These are phyloP conservation scores for Protomyces inundatus DNA, from an alignment of 1,139 yeast species.

Conservation along the genomic window DNA sequence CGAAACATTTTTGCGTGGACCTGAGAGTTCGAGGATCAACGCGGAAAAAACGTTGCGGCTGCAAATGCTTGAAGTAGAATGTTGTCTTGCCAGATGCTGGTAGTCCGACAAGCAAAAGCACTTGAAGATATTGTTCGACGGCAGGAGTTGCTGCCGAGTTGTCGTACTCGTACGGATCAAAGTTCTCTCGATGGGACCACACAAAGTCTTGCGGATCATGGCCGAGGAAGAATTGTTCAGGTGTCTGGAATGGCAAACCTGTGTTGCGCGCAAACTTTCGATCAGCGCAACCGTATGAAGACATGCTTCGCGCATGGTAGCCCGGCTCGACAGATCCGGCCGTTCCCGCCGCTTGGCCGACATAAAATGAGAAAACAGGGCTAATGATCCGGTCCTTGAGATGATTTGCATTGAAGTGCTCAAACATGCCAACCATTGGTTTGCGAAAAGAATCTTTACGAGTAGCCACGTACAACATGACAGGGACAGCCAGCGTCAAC, in stretches of 20 bases:
- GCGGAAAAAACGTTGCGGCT: conserved; percentile 19
- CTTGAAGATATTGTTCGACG: conserved; percentile 6
- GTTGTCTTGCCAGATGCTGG: conserved; percentile 27
- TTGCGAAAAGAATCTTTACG: conserved; percentile 52
- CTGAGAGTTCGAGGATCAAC: conserved; percentile 27
- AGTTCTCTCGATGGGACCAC: neutral
- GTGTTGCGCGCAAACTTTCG: conserved; percentile 55
- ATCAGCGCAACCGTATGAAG: conserved; percentile 46
- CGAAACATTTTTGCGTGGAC: conserved; percentile 20
- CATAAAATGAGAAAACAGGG: conserved; percentile 41
- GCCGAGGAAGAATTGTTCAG: conserved; percentile 53
- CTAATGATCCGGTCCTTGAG: no score
- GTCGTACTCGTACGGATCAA: conserved; percentile 14
- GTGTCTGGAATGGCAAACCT: conserved; percentile 54
- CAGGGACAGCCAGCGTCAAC: conserved; percentile 37
- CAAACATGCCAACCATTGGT: conserved; percentile 72
- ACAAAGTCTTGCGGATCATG: neutral
- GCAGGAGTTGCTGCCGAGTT: neutral
- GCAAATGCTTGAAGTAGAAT: conserved; percentile 1
- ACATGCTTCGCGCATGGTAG: conserved; percentile 51
- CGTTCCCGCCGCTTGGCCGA: conserved; percentile 94
- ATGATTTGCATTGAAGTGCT: conserved; percentile 38
- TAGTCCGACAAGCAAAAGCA: conserved; percentile 23
- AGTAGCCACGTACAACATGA: conserved; percentile 56
- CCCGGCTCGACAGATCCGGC: neutral